Conservation (phyloP, 768 basidiomycete species). For the Panaeolus cyanescens region DNA sequence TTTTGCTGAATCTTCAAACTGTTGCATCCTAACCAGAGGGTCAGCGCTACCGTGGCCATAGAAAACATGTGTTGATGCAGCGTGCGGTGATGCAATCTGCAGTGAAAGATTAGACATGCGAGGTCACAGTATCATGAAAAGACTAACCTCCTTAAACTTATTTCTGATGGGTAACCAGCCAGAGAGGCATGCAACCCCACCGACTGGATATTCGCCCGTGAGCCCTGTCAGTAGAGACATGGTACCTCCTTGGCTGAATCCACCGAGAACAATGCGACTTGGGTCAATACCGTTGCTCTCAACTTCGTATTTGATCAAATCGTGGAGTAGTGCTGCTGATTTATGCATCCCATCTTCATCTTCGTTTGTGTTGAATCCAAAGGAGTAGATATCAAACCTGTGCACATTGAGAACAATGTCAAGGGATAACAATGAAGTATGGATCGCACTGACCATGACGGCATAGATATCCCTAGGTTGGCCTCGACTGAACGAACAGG, state of each 20-base stretch:
- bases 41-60: slow-evolving; percentile 86
- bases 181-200: slow-evolving; percentile 72
- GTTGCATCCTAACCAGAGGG: slow-evolving; percentile 56
- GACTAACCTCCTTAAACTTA: slow-evolving; percentile 65
- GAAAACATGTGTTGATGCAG: slow-evolving; percentile 69
- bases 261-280: slow-evolving; percentile 79
- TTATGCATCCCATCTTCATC: slow-evolving; percentile 79
- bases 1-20: slow-evolving; percentile 44
- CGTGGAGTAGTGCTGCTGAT: slow-evolving; percentile 60
- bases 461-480: slow-evolving; percentile 74
- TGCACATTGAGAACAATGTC: slow-evolving; percentile 6
- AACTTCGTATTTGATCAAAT: slow-evolving; percentile 75
- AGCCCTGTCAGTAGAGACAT: slow-evolving; percentile 79
- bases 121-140: background rate
- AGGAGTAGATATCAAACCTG: slow-evolving; percentile 80
- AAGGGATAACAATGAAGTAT: slow-evolving; percentile 2
- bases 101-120: slow-evolving; percentile 17
- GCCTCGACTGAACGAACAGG: slow-evolving; percentile 67
- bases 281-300: slow-evolving; percentile 62
- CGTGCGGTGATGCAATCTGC: slow-evolving; percentile 43
- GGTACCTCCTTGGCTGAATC: slow-evolving; percentile 86
- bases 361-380: slow-evolving; percentile 62
- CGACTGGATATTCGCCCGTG: slow-evolving; percentile 65
- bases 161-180: slow-evolving; percentile 75
- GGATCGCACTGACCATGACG: slow-evolving; percentile 58